Conservation (phyloP, 2,329 filamentous ascomycete genomes). For the Claviceps sp. region DNA sequence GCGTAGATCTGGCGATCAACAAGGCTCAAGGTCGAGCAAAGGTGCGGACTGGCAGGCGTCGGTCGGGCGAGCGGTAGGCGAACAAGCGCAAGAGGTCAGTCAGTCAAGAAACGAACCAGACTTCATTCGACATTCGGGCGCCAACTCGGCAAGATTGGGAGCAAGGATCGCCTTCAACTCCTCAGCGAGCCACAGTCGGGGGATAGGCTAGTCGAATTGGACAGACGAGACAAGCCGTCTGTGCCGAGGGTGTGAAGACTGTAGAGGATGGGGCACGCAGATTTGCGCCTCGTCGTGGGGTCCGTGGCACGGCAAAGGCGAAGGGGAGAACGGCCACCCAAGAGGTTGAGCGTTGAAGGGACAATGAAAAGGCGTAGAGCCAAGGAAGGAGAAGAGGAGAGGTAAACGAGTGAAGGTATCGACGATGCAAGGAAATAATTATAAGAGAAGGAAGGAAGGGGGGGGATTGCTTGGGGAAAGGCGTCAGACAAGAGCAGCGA, state of each 20-base stretch:
- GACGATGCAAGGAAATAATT: constrained; percentile 1
- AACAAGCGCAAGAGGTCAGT: not conserved
- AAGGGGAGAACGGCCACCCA: not conserved
- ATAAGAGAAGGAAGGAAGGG: not conserved
- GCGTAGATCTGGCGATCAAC: not conserved
- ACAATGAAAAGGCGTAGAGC: not conserved
- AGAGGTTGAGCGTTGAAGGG: not conserved
- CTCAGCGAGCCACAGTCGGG: not conserved
- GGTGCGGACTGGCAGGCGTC: not conserved
- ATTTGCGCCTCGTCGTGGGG: constrained; percentile 2
- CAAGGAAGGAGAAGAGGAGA: not conserved
- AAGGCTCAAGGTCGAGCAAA: not conserved
- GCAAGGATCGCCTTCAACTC: not conserved
- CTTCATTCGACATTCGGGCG: not conserved
- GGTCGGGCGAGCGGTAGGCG: not conserved
- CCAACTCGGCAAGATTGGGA: not conserved
- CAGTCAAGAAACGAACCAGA: not conserved
- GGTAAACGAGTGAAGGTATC: constrained; percentile 1
- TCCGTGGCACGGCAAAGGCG: not conserved
- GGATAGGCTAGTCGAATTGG: not conserved
- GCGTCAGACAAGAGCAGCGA: constrained; percentile 4
- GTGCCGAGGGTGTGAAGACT: not conserved
- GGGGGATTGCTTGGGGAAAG: not conserved
- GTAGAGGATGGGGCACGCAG: not conserved
- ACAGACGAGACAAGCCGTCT: not conserved